A percentile compares a stretch with the other conserved stretches of the same genome.
phyloP scores from a whole-genome alignment of 306 rosid genomes.

The Vigna radiata region DNA sequence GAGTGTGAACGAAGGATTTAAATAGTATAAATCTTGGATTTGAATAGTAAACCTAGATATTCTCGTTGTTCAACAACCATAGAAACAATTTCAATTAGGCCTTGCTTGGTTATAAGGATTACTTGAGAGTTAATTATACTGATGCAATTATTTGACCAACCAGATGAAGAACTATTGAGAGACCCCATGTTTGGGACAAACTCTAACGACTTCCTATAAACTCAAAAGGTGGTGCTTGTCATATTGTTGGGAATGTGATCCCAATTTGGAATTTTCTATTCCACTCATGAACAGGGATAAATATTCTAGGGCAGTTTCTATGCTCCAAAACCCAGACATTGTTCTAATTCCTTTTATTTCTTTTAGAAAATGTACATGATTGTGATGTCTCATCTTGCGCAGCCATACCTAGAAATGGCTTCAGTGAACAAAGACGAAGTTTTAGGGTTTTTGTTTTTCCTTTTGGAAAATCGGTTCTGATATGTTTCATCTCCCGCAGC shows the following conservation, averaged over 20 bases:
- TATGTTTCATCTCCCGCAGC: constrained; percentile 51
- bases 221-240: constrained; percentile 50
- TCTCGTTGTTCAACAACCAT: constrained; percentile 44
- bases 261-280: constrained; percentile 36
- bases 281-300: constrained; percentile 18
- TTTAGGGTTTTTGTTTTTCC: neutral
- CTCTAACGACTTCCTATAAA: constrained; percentile 41
- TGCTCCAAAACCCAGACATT: constrained; percentile 36
- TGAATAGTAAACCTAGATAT: constrained; percentile 13
- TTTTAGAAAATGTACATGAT: constrained; percentile 35
- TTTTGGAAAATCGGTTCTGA: constrained; percentile 41
- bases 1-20: constrained; percentile 39
- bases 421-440: constrained; percentile 30
- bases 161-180: constrained; percentile 22
- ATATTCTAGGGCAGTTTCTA: constrained; percentile 34
- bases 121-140: constrained; percentile 42
- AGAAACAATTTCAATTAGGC: constrained; percentile 38
- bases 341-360: neutral
- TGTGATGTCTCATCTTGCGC: constrained; percentile 53
- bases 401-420: constrained; percentile 36
- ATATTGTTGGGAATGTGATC: constrained; percentile 31
- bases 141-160: constrained; percentile 45
- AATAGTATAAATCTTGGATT: constrained; percentile 5
- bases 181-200: constrained; percentile 48
- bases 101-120: constrained; percentile 45